Evolutionary conservation across 1,284 basidiomycete genomes (phyloP), one percentile per base, ranked within the genome.

Genomic region (Spongiforma sp.): DNA sequence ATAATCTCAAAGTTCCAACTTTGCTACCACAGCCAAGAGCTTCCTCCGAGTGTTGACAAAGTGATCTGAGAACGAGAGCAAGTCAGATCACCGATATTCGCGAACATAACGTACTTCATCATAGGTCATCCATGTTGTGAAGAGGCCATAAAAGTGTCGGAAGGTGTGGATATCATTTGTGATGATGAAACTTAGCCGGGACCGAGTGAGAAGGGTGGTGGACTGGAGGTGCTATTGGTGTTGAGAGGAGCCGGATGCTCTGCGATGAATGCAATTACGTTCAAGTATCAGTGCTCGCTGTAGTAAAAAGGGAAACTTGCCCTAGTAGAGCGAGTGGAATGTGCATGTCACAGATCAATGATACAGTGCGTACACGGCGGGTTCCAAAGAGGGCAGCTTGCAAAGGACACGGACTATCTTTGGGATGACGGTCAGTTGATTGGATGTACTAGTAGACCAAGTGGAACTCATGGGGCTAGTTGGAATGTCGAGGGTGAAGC

Each of bases 331-430:
- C 91, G 62, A 93, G 78, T 12, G 91, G 91, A 54, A 95, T 87
- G 75, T 96, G 94, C 33, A 96, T 86, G 69, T 95, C 92, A 55
- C 91, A 84, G 60, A 98, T 88, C 57, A 98, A 82, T 5, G 83
- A 80, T 98, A 96, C 14, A 88, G 90, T 2, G 95, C 93, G 77
- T 97, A 97, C 0, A n/a, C n/a, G n/a, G 92, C 89, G 33, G 91
- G 83, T 75, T 98, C 96, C 26, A 94, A 95, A 15, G 87, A 86
- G 52, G 94, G 84, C 28, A 96, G 82, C 73, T 98, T 96, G 56
- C 90, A 86, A 39, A 98, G 81, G 2, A 95, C 91, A 73, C 97
- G 92, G 30, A 89, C 84, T 32, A 96, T 88, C 79, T 95, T 96
- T 24, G 92, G 80, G 72, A 83, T 73, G 68, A 67, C 59, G 24